phyloP scores from a whole-genome alignment of 2,329 filamentous ascomycete genomes.

The Rhynchosporium secalis region DNA sequence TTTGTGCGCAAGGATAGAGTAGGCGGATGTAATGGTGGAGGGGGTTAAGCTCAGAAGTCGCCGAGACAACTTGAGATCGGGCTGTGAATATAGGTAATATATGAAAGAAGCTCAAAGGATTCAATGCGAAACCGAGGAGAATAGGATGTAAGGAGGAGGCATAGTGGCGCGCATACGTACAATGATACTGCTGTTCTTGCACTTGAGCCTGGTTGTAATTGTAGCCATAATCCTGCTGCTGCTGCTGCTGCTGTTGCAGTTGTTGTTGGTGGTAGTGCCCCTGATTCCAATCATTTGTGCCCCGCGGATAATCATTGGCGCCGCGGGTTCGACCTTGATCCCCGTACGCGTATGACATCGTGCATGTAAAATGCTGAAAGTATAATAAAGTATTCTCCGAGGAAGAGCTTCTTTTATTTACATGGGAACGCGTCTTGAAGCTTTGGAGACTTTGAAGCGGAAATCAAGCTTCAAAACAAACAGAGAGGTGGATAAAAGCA shows the following conservation, averaged over 20 bases:
- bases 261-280: not conserved
- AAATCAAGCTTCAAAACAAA: too few relatives aligned
- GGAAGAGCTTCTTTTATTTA: not conserved
- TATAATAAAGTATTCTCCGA: not conserved
- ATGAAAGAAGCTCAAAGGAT: not conserved
- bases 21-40: not conserved
- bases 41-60: slow-evolving; percentile 1
- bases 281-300: slow-evolving; percentile 8
- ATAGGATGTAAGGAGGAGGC: not conserved
- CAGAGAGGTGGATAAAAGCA: not conserved
- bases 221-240: slow-evolving; percentile 11
- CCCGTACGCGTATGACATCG: slow-evolving; percentile 12
- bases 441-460: not conserved
- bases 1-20: slow-evolving; percentile 8
- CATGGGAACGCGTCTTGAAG: not conserved
- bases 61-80: not conserved
- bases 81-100: not conserved
- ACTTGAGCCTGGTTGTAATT: slow-evolving; percentile 1
- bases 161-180: not conserved
- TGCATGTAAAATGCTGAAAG: not conserved
- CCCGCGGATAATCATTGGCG: slow-evolving; percentile 10
- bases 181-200: not conserved
- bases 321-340: slow-evolving; percentile 10
- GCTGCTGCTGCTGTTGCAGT: not conserved
- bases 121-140: not conserved